These are phyloP conservation scores for Candolleomyces eurysporus DNA, from an alignment of 768 basidiomycete species.

Conservation along the genomic window DNA sequence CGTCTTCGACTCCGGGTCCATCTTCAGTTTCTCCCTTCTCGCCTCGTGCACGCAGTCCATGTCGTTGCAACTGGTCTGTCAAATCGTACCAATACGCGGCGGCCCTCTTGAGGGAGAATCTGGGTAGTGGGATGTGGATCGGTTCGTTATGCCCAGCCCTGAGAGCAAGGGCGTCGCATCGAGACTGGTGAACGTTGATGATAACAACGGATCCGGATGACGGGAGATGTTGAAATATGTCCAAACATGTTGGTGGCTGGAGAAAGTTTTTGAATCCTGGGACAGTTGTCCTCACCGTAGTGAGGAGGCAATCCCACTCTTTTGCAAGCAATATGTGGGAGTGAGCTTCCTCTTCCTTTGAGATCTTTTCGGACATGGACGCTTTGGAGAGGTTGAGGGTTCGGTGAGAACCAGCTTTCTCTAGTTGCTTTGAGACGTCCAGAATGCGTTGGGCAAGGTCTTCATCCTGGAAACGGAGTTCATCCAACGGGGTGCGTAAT, in stretches of 20 bases:
- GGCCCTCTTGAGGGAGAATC: neutral
- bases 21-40: neutral
- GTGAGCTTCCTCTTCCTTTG: constrained; percentile 14
- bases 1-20: neutral
- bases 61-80: neutral
- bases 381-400: too few relatives aligned
- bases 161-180: constrained; percentile 39
- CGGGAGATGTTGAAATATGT: constrained; percentile 8
- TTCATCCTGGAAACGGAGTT: constrained; percentile 7
- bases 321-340: constrained; percentile 16
- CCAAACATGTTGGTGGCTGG: constrained; percentile 8
- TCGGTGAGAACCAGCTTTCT: constrained; percentile 7
- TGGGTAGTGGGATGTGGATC: constrained; percentile 2
- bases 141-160: constrained; percentile 3
- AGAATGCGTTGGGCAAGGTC: constrained; percentile 5
- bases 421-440: constrained; percentile 12
- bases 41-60: neutral
- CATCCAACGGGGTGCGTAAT: constrained; percentile 16
- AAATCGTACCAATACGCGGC: too few relatives aligned
- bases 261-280: constrained; percentile 22
- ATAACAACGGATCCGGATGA: constrained; percentile 30
- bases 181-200: constrained; percentile 30
- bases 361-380: constrained; percentile 2
- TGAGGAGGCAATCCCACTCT: constrained; percentile 16
- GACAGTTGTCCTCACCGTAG: constrained; percentile 7